Evolutionary conservation across 139 green algal genomes (phyloP).

Genomic region (Zygnema cylindricum): DNA sequence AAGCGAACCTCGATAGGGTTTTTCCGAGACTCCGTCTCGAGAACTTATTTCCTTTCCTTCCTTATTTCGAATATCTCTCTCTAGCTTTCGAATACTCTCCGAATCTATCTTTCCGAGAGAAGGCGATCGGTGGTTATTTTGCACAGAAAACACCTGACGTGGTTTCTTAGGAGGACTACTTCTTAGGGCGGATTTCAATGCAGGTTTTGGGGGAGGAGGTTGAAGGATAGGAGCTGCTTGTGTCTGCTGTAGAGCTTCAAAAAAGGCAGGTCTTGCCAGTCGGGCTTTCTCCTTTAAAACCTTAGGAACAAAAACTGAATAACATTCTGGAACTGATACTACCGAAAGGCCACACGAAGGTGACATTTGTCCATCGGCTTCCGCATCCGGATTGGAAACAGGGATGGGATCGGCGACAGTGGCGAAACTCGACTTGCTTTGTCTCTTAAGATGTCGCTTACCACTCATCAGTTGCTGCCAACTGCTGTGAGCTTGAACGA

Average conservation of each 20-base stretch:
- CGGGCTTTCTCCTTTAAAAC: background rate
- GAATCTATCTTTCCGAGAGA: background rate
- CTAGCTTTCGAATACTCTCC: background rate
- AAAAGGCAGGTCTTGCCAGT: background rate
- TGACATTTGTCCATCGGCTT: background rate
- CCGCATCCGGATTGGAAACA: background rate
- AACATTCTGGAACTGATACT: background rate
- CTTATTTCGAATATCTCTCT: background rate
- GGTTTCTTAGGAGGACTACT: background rate
- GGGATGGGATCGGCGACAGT: background rate
- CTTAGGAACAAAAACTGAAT: background rate
- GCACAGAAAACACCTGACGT: background rate
- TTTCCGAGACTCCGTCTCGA: too few species aligned
- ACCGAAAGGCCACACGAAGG: background rate
- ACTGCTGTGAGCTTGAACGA: background rate
- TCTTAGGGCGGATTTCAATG: background rate
- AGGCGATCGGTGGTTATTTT: too few species aligned
- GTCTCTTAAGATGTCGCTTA: background rate
- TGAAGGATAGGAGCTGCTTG: background rate
- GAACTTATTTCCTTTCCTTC: too few species aligned
- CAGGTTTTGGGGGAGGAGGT: too few species aligned
- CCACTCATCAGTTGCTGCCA: background rate
- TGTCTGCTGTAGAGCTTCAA: background rate
- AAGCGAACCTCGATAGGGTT: too few species aligned
- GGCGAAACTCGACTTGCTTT: background rate